Evolutionary conservation across 2,329 filamentous ascomycete species (phyloP).

Genomic region (Epichloe aotearoae): DNA sequence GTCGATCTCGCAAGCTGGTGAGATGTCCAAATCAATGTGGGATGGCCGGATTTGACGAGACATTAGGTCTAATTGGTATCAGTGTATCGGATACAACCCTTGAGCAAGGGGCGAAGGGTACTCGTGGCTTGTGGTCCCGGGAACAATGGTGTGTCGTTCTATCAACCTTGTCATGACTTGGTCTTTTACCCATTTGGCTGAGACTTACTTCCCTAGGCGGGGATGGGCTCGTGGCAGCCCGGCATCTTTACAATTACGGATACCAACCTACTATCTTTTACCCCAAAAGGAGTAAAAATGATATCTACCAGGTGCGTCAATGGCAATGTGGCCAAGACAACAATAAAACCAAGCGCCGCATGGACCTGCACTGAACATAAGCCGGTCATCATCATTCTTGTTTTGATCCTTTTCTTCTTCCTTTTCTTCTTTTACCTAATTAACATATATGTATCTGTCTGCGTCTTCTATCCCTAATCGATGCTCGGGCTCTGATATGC

Average conservation of each 20-base stretch:
- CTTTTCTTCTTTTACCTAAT: constrained; percentile 5
- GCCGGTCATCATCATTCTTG: not conserved
- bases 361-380: not conserved
- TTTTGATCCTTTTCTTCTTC: constrained; percentile 2
- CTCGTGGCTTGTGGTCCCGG: constrained; percentile 85
- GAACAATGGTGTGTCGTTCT: constrained; percentile 42
- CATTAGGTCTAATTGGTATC: not conserved
- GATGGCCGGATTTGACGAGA: too few species aligned
- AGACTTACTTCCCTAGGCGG: constrained; percentile 45
- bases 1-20: constrained; percentile 81
- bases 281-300: constrained; percentile 81
- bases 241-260: constrained; percentile 83
- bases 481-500: not conserved
- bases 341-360: not conserved
- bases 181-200: not conserved
- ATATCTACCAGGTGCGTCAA: constrained; percentile 62
- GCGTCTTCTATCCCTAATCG: not conserved
- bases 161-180: not conserved
- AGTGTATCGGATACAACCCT: constrained; percentile 80
- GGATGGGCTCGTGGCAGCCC: constrained; percentile 85
- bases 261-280: constrained; percentile 86
- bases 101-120: constrained; percentile 54
- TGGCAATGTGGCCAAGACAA: not conserved
- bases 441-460: not conserved
- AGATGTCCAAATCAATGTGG: constrained; percentile 9